Base-by-base conservation (phyloP, 192 early-diverging fungal species). In the Backusella circina region DNA sequence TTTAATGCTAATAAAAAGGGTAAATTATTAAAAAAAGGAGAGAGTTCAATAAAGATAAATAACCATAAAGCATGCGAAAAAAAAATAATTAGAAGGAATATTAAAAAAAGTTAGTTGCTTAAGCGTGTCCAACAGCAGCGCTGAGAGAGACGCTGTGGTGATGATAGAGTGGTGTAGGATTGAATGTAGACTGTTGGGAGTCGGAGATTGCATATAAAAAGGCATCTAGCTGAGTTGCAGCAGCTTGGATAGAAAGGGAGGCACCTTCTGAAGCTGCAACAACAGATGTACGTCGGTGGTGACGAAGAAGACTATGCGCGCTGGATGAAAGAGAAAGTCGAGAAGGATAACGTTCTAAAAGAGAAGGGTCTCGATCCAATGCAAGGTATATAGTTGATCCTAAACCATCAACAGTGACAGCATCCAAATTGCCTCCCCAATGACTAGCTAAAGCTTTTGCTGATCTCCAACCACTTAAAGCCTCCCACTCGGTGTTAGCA, bases 301-400 rank as follows among this genome's bases (percentile, higher is more conserved):
- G 69, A 70, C 41, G 69, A 41, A 70, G 69, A 31, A 47, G 69
- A 70, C 69, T 70, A 44, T 70, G 39, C 41, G 74, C 37, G 44
- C 65, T 47, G 39, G 38, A 74, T 5, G 61, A 28, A 32, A 64
- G 36, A 33, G 73, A 23, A n/a, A 38, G 39, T 64, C 57, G 30
- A 38, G 67, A 32, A 15, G 75, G 75, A 31, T 76, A 76, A 9
- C 75, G 67, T 31, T 76, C 75, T 15, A 71, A 65, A 26, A 76
- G 26, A 21, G 44, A 64, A 39, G 68, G 69, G 38, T 76, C 75
- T 30, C 75, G 75, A 61, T 76, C 75, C n/a, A 76, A 44, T 33
- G 75, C 75, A n/a, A 76, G 51, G 37, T 76, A 76, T 21, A 76
- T 76, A 54, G 75, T 76, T n/a, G 75, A 71, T 21, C 75, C 75